A percentile compares a stretch with the other conserved stretches of the same genome.
Conservation (phyloP, 1,284 basidiomycete species). For the Sparassis latifolia region DNA sequence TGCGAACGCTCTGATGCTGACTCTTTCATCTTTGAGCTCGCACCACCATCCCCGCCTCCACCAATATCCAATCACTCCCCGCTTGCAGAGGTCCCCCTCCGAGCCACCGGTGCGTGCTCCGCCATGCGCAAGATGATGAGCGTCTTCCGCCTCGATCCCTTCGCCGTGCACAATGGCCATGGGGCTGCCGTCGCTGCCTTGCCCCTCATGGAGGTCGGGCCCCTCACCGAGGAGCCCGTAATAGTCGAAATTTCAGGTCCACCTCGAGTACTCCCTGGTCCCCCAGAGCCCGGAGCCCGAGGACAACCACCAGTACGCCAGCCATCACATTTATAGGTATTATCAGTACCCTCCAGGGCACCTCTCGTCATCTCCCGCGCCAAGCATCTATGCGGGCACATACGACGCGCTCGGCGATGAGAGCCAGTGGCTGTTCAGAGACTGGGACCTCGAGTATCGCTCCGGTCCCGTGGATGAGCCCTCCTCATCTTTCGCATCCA, state of each 20-base stretch:
- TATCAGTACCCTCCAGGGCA: too few species aligned
- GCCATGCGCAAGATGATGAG: slow-evolving; percentile 70
- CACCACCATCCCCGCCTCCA: slow-evolving; percentile 12
- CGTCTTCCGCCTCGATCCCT: slow-evolving; percentile 69
- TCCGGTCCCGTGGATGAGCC: too few species aligned
- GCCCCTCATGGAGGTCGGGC: slow-evolving; percentile 19
- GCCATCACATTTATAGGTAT: too few species aligned
- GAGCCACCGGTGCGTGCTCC: slow-evolving; percentile 60
- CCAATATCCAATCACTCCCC: slow-evolving; percentile 8
- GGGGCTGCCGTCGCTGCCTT: slow-evolving; percentile 16
- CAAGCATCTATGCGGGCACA: too few species aligned
- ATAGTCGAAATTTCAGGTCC: slow-evolving; percentile 22
- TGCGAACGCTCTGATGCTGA: too few species aligned
- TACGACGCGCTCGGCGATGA: too few species aligned
- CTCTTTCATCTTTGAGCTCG: slow-evolving; percentile 26
- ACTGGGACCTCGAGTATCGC: too few species aligned
- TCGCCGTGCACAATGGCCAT: slow-evolving; percentile 56
- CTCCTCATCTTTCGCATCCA: too few species aligned
- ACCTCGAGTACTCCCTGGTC: slow-evolving; percentile 16
- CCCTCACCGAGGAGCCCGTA: slow-evolving; percentile 17
- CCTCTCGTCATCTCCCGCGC: too few species aligned
- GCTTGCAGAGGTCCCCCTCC: slow-evolving; percentile 61
- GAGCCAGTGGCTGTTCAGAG: too few species aligned
- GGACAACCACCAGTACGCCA: too few species aligned
- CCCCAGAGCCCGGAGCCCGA: slow-evolving; percentile 3